A percentile compares a stretch with the other conserved stretches of the same genome.
These are phyloP conservation scores for Pisolithus microcarpus DNA, from an alignment of 768 basidiomycete genomes.

Conservation along the genomic window DNA sequence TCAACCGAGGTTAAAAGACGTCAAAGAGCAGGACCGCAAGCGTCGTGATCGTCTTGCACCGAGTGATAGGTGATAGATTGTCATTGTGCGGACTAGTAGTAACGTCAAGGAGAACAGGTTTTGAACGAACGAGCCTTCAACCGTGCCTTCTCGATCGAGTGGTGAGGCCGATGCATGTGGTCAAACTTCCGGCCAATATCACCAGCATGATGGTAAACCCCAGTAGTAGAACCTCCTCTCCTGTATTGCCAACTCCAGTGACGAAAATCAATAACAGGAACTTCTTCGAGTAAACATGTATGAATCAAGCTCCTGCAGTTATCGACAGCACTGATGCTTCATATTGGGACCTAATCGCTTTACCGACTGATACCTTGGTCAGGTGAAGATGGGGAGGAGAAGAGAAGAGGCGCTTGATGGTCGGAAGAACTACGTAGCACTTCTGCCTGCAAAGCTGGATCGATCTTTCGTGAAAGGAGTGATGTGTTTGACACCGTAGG, in stretches of 20 bases:
- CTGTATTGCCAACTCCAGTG: conserved; percentile 56
- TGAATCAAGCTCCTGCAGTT: conserved; percentile 51
- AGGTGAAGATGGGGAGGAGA: conserved; percentile 24
- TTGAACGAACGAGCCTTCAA: conserved; percentile 60
- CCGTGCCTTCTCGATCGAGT: conserved; percentile 64
- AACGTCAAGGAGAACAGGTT: conserved; percentile 69
- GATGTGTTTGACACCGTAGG: conserved; percentile 13
- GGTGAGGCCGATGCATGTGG: conserved; percentile 63
- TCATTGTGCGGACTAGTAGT: conserved; percentile 59
- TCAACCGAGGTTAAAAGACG: conserved; percentile 86
- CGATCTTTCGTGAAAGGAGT: conserved; percentile 7
- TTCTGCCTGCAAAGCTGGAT: conserved; percentile 17
- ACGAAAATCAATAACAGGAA: conserved; percentile 68
- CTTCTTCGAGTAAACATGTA: conserved; percentile 63
- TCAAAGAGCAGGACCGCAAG: conserved; percentile 65
- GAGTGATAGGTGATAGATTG: conserved; percentile 56
- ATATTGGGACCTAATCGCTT: conserved; percentile 15
- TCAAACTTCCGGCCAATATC: conserved; percentile 69
- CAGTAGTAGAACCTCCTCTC: conserved; percentile 65
- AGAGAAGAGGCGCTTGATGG: conserved; percentile 15
- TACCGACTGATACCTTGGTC: conserved; percentile 29
- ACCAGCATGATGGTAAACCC: conserved; percentile 71
- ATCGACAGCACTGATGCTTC: conserved; percentile 11
- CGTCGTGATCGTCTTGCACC: conserved; percentile 75
- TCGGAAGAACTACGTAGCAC: conserved; percentile 5